Evolutionary conservation across 371 early-diverging fungal species (phyloP).

Genomic region (Coelomomyces lativittatus): DNA sequence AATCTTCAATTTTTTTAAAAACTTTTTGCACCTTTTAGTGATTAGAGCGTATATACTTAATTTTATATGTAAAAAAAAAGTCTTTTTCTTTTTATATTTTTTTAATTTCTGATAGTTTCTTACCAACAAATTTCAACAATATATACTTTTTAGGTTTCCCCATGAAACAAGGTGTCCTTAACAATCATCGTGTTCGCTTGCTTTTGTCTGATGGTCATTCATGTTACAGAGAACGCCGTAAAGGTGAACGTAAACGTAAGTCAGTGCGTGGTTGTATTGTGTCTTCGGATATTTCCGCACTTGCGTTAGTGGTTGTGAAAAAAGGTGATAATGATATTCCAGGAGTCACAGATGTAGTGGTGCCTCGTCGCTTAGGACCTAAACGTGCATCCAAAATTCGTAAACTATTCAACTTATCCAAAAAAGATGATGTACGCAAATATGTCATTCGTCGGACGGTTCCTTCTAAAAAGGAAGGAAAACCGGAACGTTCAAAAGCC

Average conservation of each 20-base stretch:
- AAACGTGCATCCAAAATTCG: slow-evolving; percentile 97
- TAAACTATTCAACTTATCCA: slow-evolving; percentile 86
- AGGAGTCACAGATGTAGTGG: slow-evolving; percentile 83
- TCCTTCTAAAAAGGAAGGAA: slow-evolving; percentile 53
- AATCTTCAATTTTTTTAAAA: no score
- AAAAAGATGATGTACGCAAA: slow-evolving; percentile 94
- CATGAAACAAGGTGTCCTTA: slow-evolving; percentile 92
- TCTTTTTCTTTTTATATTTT: no score
- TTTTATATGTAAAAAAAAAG: no score
- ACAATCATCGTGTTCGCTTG: slow-evolving; percentile 82
- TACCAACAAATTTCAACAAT: neutral
- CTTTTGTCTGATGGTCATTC: slow-evolving; percentile 91
- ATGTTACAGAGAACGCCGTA: slow-evolving; percentile 94
- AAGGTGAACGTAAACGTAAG: slow-evolving; percentile 97
- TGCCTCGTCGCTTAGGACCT: slow-evolving; percentile 90
- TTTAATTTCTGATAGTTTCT: no score
- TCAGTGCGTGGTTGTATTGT: slow-evolving; percentile 98
- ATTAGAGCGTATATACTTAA: no score
- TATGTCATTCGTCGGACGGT: slow-evolving; percentile 92
- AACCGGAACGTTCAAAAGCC: slow-evolving; percentile 85
- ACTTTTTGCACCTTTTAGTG: no score
- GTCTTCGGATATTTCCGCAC: slow-evolving; percentile 78
- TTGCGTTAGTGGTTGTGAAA: slow-evolving; percentile 87
- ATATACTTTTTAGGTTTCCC: slow-evolving; percentile 33
- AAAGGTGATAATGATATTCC: slow-evolving; percentile 87